Evolutionary conservation across 495 filamentous ascomycete genomes (phyloP).

Genomic region (Apodospora peruviana): DNA sequence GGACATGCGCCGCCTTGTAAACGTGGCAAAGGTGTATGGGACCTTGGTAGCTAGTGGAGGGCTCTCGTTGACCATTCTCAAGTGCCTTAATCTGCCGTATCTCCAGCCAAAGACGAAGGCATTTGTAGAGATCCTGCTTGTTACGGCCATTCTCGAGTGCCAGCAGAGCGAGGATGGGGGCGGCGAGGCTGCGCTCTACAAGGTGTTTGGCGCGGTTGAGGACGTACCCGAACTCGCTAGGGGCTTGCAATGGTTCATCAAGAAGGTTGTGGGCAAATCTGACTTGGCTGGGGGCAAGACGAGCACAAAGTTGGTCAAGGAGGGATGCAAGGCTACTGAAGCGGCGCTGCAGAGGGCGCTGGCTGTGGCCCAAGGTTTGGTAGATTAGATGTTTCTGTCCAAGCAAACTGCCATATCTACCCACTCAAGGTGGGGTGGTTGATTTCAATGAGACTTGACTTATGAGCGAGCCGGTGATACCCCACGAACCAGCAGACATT

Average conservation of each 20-base stretch:
- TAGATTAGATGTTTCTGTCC: not conserved
- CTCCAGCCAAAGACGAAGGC: constrained; percentile 68
- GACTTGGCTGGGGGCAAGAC: constrained; percentile 59
- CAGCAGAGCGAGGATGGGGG: constrained; percentile 20
- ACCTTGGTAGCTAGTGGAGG: constrained; percentile 61
- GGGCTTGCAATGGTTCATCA: constrained; percentile 73
- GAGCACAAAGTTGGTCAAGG: constrained; percentile 58
- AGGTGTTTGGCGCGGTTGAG: constrained; percentile 57
- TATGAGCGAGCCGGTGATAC: no score
- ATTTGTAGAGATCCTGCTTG: constrained; percentile 75
- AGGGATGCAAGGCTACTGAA: constrained; percentile 63
- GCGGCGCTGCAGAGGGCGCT: constrained; percentile 51
- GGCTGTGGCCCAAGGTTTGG: constrained; percentile 19
- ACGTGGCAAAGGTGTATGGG: constrained; percentile 83
- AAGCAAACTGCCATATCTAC: no score
- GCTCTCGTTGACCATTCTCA: constrained; percentile 62
- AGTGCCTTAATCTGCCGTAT: constrained; percentile 70
- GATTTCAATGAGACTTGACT: no score
- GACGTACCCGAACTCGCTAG: constrained; percentile 58
- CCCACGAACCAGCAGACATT: no score
- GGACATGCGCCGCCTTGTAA: constrained; percentile 67
- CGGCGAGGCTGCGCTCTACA: constrained; percentile 44
- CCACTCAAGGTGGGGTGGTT: no score
- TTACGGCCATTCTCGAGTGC: constrained; percentile 63
- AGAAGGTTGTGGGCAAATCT: constrained; percentile 67